phyloP scores from a whole-genome alignment of 2,329 filamentous ascomycete genomes.

The Talaromyces sp. region DNA sequence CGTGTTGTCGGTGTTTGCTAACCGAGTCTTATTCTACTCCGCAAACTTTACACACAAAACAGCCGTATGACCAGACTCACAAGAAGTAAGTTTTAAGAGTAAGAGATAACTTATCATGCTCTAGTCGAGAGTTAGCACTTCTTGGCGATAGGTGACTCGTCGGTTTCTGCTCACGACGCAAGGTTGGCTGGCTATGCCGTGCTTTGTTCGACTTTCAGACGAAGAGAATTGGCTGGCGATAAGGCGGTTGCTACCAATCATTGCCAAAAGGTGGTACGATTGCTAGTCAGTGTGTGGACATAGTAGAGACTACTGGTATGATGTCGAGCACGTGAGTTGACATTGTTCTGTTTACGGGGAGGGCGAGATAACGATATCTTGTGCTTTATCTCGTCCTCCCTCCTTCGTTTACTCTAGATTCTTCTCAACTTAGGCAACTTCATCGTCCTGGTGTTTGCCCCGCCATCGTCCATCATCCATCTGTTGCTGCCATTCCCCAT shows the following conservation, averaged over 20 bases:
- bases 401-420: neutral
- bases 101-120: conserved; percentile 1
- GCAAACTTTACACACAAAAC: neutral
- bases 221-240: conserved; percentile 9
- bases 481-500: neutral
- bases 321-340: neutral
- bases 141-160: conserved; percentile 7
- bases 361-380: neutral
- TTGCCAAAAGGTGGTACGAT: neutral
- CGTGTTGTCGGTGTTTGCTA: neutral
- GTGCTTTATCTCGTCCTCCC: neutral
- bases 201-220: neutral
- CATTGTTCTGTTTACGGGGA: neutral
- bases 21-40: neutral
- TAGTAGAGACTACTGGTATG: neutral
- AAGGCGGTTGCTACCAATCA: neutral
- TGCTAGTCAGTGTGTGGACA: neutral
- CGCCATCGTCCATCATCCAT: neutral
- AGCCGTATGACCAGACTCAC: neutral
- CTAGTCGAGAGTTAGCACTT: neutral
- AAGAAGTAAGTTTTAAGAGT: neutral
- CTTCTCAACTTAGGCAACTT: neutral
- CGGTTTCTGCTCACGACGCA: neutral
- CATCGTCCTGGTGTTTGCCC: neutral
- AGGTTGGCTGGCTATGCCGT: neutral